Evolutionary conservation across 1,284 basidiomycete species (phyloP).

Genomic region (Fomitopsis schrenkii): DNA sequence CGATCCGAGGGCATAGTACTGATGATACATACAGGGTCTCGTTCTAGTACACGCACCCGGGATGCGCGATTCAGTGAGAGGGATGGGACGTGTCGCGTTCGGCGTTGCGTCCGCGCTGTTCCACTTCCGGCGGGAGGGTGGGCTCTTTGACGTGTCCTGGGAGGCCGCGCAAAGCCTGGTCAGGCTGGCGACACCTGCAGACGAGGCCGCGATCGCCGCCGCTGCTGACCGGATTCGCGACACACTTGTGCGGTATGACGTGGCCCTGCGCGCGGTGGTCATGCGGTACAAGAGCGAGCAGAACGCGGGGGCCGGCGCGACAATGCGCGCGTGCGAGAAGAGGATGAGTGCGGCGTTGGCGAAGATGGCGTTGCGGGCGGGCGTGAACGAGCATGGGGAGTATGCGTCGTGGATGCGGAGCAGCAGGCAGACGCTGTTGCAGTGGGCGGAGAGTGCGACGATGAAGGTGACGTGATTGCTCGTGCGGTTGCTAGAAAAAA

Average conservation of each 20-base stretch:
- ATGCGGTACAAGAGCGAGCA: neutral
- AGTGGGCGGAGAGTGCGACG: neutral
- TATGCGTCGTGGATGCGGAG: neutral
- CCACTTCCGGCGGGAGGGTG: neutral
- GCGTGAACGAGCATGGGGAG: neutral
- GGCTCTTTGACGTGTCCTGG: neutral
- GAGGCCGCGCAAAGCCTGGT: too few relatives aligned
- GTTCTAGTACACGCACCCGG: too few relatives aligned
- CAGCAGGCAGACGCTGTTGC: neutral
- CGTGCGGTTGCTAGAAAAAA: too few relatives aligned
- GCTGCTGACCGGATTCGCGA: neutral
- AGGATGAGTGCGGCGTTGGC: neutral
- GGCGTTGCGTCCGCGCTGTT: neutral
- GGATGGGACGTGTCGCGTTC: neutral
- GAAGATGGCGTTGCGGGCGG: neutral
- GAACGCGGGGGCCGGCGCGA: neutral
- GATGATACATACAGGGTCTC: neutral
- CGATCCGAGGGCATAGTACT: neutral
- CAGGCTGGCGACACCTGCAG: neutral
- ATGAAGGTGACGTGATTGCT: neutral
- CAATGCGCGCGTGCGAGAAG: constrained; percentile 1
- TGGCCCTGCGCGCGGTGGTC: neutral
- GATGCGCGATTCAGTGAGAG: neutral
- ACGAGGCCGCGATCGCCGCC: neutral
- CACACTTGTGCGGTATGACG: neutral